phyloP scores from a whole-genome alignment of 1,284 basidiomycete species.

The Hypsizygus ulmarius region DNA sequence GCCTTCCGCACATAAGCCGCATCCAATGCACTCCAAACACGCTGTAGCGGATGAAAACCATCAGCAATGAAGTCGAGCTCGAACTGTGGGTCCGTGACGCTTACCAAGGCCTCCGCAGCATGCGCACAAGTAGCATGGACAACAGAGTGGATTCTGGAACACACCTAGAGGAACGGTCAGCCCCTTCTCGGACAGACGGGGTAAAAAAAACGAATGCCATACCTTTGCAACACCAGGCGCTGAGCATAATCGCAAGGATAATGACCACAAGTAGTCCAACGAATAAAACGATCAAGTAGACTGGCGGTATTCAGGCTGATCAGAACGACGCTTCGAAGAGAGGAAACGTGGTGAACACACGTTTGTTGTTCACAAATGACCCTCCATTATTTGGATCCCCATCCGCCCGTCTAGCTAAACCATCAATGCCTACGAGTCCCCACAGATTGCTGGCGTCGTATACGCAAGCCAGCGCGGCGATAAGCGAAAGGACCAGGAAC shows the following conservation, averaged over 20 bases:
- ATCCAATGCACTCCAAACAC: conserved; percentile 26
- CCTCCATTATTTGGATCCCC: conserved; percentile 16
- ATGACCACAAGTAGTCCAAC: conserved; percentile 53
- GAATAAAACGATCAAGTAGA: conserved; percentile 57
- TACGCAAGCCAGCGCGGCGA: conserved; percentile 34
- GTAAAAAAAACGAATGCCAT: neutral
- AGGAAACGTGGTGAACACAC: conserved; percentile 26
- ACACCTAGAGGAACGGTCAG: conserved; percentile 33
- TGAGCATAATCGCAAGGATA: conserved; percentile 49
- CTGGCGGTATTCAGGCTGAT: conserved; percentile 15
- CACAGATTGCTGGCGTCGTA: conserved; percentile 16
- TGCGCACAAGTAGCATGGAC: conserved; percentile 63
- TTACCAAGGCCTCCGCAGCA: conserved; percentile 63
- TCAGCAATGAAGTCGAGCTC: neutral
- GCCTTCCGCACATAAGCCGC: conserved; percentile 25
- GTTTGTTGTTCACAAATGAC: conserved; percentile 38
- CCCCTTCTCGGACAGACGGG: neutral
- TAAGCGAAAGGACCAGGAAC: conserved; percentile 28
- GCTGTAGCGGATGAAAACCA: conserved; percentile 6
- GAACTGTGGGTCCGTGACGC: conserved; percentile 19
- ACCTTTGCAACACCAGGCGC: conserved; percentile 60
- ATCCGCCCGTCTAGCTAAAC: conserved; percentile 33
- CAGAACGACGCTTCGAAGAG: neutral
- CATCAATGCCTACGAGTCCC: conserved; percentile 18
- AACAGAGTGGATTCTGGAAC: conserved; percentile 58